phyloP scores from a whole-genome alignment of 176 grass and related monocot genomes.

The Cymbopogon citratus region DNA sequence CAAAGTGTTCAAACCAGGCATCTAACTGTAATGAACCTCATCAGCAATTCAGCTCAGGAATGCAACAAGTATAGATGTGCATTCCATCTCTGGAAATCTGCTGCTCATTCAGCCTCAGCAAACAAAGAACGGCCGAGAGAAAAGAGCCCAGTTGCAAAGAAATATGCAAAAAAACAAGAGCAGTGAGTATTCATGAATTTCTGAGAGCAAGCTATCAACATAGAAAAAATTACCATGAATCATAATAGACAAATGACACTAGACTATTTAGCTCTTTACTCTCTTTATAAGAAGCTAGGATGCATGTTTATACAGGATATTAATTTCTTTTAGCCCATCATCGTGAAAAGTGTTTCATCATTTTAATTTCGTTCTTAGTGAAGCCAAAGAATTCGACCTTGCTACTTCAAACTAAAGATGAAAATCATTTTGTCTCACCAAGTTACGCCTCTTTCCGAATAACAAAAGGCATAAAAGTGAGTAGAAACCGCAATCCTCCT shows the following conservation, averaged over 20 bases:
- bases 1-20: not conserved
- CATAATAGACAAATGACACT: not conserved
- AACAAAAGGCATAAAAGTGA: not conserved
- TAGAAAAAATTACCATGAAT: not conserved
- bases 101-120: conserved; percentile 20
- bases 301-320: not conserved
- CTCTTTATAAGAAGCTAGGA: not conserved
- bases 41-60: not conserved
- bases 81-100: conserved; percentile 18
- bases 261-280: not conserved
- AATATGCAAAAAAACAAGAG: conserved; percentile 19
- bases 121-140: not conserved
- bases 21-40: conserved; percentile 17
- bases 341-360: not conserved
- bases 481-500: not conserved
- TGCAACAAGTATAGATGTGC: conserved; percentile 15
- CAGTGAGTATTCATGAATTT: conserved; percentile 20
- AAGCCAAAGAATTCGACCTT: not conserved
- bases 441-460: not conserved
- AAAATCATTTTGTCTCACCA: not conserved
- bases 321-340: not conserved
- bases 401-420: not conserved
- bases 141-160: not conserved
- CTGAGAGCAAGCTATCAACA: not conserved
- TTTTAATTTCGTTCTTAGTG: not conserved